Evolutionary conservation across 2,329 filamentous ascomycete genomes (phyloP), one percentile per base, ranked within the genome.

Genomic region (Xylariaceae sp.): DNA sequence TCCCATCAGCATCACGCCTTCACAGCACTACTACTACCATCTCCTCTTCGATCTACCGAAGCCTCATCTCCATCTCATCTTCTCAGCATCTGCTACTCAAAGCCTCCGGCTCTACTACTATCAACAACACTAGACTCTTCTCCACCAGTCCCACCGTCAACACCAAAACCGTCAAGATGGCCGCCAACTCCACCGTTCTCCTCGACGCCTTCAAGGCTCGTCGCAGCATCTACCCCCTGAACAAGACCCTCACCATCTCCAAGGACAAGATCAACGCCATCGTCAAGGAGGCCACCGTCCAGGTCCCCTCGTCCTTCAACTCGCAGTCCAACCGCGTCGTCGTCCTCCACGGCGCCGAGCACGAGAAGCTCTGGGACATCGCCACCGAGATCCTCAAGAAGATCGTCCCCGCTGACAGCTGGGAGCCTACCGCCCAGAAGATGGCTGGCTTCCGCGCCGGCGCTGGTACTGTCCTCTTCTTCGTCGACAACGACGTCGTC

Each of bases 391-490:
- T 82, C 56, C 80, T 93, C 60, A 85, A 87, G 77, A 78, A 79
- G 18, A 82, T 92, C 60, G 86, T 94, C 23, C 84, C 88, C 35
- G 79, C 75, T 2, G 87, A 87, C 17, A 44, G 13, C 63, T 92
- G 83, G 78, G 76, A 84, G 71, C 56, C 72, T 65, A 89, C 71
- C 37, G 70, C 79, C 8, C 69, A 72, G 64, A 68, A 66, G 56
- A 69, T 71, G 59, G 73, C 70, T 66, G 70, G 76, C 68, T 93
- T 96, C 80, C 83, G 82, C 76, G 85, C 72, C 58, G 90, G 76
- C 17, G 90, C 92, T 67, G 92, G 90, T 67, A 89, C 90, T 56
- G 88, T 93, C 69, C 84, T 97, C 69, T 96, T 95, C 84, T 96
- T 89, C 79, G 87, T 90, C 76, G 90, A 95, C 78, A 82, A 85